Base-by-base conservation (phyloP, 768 basidiomycete species). In the Hebeloma cylindrosporum region DNA sequence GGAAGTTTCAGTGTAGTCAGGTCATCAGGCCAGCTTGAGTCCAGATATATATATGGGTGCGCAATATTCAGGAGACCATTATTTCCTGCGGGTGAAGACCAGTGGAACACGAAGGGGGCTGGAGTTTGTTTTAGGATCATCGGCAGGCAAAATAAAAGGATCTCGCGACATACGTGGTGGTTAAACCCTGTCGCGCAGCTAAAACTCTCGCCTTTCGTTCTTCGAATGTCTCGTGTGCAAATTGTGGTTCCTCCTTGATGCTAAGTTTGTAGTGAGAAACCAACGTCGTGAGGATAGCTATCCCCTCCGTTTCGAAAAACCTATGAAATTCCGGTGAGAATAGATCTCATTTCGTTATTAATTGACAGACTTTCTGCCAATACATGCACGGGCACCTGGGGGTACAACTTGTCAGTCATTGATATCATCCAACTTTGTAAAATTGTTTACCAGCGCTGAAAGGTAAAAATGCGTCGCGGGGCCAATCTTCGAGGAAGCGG, bases 401-500 rank as follows among this genome's bases (percentile, higher is more conserved):
- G 7, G 22, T 2, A 17, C 14, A 28, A 21, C 8, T 25, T 7
- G 18, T 28, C 10, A 22, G 18, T 13, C 28, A 8, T 8, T 23
- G 9, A 28, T 11, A 43, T 7, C 11, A 18, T 0, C 13, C 9
- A 33, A 7, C 3, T 27, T 16, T 9, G 26, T 30, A 5, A 27
- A n/a, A 21, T 5, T 10, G 28, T 39, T 38, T 35, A 65, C 75
- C 76, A 33, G 58, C 64, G 42, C 72, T 76, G 54, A 79, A 80
- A 3, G 78, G 76, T 20, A 77, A 28, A 53, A 78, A 80, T 0
- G 79, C 80, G 51, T 80, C 78, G 26, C 58, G 65, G 16, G 73
- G 69, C 71, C 75, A 81, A 35, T 79, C 72, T 26, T 65, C 67
- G n/a, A 79, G 58, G 63, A 79, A 80, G 5, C 78, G 68, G 20